These are phyloP conservation scores for Linderniella brevidens DNA, from an alignment of 257 asterid species.

Conservation along the genomic window DNA sequence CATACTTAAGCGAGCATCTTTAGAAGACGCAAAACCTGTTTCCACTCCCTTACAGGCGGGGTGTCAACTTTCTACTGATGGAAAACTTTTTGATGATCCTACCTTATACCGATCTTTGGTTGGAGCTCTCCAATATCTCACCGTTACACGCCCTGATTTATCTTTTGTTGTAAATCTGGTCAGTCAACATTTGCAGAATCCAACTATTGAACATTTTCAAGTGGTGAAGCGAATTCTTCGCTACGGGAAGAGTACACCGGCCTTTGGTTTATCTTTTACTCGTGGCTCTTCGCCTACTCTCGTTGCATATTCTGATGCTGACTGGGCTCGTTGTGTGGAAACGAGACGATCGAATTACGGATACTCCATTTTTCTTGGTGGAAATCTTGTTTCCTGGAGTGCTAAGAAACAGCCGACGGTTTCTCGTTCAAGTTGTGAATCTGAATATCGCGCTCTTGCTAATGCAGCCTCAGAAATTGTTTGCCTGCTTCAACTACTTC, in stretches of 20 bases:
- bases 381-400: constrained; percentile 4
- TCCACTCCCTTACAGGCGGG: too few relatives aligned
- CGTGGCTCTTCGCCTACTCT: neutral
- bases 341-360: constrained; percentile 2
- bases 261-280: neutral
- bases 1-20: neutral
- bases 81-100: too few relatives aligned
- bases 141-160: neutral
- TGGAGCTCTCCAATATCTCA: neutral
- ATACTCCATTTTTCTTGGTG: constrained; percentile 1
- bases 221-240: neutral
- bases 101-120: neutral
- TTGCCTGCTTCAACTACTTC: neutral
- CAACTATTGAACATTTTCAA: neutral
- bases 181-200: neutral
- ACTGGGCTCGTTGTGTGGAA: constrained; percentile 3
- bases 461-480: neutral
- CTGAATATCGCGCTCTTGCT: constrained; percentile 3
- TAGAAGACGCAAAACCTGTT: neutral
- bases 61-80: too few relatives aligned
- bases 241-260: neutral
- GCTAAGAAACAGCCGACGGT: neutral
- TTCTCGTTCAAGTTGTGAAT: constrained; percentile 1
- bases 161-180: neutral
- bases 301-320: constrained; percentile 2